Percentiles rank a stretch among this genome's conserved stretches.
Conservation (phyloP, 1,139 yeast genomes). For the Komagataea norvegica region DNA sequence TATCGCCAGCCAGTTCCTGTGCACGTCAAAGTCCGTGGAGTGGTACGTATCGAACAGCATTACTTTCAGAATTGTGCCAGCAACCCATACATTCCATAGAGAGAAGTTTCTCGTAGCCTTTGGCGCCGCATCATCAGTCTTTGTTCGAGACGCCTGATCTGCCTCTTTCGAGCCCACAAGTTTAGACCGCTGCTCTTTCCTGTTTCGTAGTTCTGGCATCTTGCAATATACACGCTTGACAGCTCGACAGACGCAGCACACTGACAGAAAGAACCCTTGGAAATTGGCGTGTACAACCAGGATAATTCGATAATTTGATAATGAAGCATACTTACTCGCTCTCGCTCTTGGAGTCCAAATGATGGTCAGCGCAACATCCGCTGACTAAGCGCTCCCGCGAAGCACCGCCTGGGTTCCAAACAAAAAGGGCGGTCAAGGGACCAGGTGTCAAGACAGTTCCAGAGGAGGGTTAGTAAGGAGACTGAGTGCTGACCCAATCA, state of each 20-base stretch:
- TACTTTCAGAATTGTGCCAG: conserved; percentile 51
- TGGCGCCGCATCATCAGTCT: background rate
- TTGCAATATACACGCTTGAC: no score
- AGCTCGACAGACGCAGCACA: no score
- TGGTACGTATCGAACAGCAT: conserved; percentile 49
- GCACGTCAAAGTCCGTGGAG: conserved; percentile 96
- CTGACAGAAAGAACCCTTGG: no score
- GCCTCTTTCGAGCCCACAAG: no score
- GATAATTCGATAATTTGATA: no score
- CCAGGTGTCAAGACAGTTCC: background rate
- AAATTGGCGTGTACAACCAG: no score
- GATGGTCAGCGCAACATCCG: background rate
- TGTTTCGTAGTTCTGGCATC: conserved; percentile 16
- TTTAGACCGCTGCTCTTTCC: conserved; percentile 8
- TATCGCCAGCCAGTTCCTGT: conserved; percentile 93
- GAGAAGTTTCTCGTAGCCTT: conserved; percentile 36
- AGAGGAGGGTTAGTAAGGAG: no score
- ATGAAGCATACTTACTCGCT: no score
- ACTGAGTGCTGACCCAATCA: background rate
- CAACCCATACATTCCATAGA: conserved; percentile 62
- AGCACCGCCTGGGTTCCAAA: no score
- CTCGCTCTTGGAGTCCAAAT: no score
- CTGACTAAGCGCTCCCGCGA: conserved; percentile 2
- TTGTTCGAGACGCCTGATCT: no score
- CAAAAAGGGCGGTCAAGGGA: background rate